These are phyloP conservation scores for Candolleomyces efflorescens DNA, from an alignment of 768 basidiomycete genomes.

Conservation along the genomic window DNA sequence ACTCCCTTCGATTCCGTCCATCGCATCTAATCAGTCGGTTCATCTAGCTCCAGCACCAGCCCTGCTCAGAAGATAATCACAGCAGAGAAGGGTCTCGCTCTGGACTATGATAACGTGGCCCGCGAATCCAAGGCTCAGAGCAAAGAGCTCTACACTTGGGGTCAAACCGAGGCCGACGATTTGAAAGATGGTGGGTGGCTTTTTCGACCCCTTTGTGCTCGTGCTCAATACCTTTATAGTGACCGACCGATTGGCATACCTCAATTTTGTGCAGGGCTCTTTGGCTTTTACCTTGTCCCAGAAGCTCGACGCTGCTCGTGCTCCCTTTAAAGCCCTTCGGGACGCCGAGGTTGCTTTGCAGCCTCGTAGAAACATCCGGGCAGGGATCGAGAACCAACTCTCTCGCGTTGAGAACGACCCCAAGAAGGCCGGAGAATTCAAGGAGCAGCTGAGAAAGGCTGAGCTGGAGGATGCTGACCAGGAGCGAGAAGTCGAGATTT, in stretches of 20 bases:
- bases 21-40: constrained; percentile 8
- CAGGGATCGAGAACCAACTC: constrained; percentile 56
- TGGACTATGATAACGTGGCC: constrained; percentile 65
- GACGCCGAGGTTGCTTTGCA: constrained; percentile 59
- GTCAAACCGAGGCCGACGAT: constrained; percentile 66
- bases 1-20: neutral
- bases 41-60: constrained; percentile 42
- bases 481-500: constrained; percentile 68
- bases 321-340: constrained; percentile 66
- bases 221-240: constrained; percentile 35
- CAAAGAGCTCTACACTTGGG: constrained; percentile 86
- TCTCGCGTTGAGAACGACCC: constrained; percentile 61
- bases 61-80: constrained; percentile 81
- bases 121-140: constrained; percentile 68
- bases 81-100: constrained; percentile 67
- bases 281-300: constrained; percentile 56
- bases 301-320: constrained; percentile 61
- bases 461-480: constrained; percentile 57
- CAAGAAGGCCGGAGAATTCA: constrained; percentile 65
- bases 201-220: neutral
- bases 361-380: constrained; percentile 61
- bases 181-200: constrained; percentile 62
- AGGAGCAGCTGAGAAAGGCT: constrained; percentile 61
- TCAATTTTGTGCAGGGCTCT: constrained; percentile 74
- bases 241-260: constrained; percentile 75